phyloP scores from a whole-genome alignment of 495 filamentous ascomycete genomes.

The Penicillium dipodomyicola region DNA sequence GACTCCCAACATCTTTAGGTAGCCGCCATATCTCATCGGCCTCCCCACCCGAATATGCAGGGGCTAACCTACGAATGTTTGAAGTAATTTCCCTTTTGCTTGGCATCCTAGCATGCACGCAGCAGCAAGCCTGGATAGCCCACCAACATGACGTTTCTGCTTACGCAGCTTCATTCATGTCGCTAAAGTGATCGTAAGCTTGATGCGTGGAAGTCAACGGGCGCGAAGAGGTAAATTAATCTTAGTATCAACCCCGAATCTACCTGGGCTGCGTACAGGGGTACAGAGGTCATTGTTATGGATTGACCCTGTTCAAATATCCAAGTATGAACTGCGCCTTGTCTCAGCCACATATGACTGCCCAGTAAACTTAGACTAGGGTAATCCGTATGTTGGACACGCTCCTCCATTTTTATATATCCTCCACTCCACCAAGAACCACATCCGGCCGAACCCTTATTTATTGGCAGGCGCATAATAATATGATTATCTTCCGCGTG shows the following conservation, averaged over 20 bases:
- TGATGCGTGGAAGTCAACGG: not conserved
- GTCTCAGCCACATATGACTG: not conserved
- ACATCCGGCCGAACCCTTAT: slow-evolving; percentile 4
- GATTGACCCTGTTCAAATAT: not conserved
- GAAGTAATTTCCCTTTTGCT: slow-evolving; percentile 14
- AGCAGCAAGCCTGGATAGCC: slow-evolving; percentile 1
- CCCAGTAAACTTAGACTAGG: not conserved
- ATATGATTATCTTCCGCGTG: not conserved
- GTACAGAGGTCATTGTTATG: not conserved
- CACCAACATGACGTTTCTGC: slow-evolving; percentile 25
- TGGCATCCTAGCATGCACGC: slow-evolving; percentile 1
- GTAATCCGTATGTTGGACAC: not conserved
- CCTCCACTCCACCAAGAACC: slow-evolving; percentile 3
- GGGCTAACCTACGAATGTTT: slow-evolving; percentile 20
- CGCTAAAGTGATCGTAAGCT: not conserved
- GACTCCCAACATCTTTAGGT: not conserved
- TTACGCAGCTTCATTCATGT: slow-evolving; percentile 23
- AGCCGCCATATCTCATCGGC: not conserved
- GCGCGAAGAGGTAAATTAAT: not conserved
- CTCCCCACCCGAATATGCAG: slow-evolving; percentile 22
- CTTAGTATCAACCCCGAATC: not conserved
- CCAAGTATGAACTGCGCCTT: not conserved
- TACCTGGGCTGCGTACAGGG: not conserved
- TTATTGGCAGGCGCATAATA: not conserved
- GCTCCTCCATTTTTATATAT: not conserved